Conservation (phyloP, 176 grass and related monocot genomes). For the Guadua angustifolia region DNA sequence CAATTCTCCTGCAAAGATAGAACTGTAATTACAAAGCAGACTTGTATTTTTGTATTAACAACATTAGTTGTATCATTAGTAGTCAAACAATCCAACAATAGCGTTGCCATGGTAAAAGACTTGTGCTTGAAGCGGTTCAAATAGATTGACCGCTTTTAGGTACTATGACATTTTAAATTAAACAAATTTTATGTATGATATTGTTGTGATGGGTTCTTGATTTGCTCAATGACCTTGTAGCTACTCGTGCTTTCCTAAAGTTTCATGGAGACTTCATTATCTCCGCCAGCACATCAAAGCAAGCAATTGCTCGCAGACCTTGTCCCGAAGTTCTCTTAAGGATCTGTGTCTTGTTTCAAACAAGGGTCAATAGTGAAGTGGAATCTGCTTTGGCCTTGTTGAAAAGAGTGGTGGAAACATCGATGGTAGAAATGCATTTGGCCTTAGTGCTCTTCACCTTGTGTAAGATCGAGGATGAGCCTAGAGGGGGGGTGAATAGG, state of each 20-base stretch:
- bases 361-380: slow-evolving; percentile 87
- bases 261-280: slow-evolving; percentile 71
- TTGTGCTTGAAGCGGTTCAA: slow-evolving; percentile 38
- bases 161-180: slow-evolving; percentile 36
- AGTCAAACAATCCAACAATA: slow-evolving; percentile 30
- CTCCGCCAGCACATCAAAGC: slow-evolving; percentile 65
- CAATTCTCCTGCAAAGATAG: slow-evolving; percentile 44
- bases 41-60: slow-evolving; percentile 41
- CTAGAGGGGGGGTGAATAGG: too few relatives aligned
- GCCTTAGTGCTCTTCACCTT: slow-evolving; percentile 92
- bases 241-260: slow-evolving; percentile 31
- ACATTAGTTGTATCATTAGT: slow-evolving; percentile 41
- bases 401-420: slow-evolving; percentile 84
- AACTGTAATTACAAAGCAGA: slow-evolving; percentile 48
- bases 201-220: slow-evolving; percentile 41
- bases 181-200: slow-evolving; percentile 25
- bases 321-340: slow-evolving; percentile 68
- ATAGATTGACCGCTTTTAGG: slow-evolving; percentile 38
- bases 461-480: too few relatives aligned
- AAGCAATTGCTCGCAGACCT: slow-evolving; percentile 58
- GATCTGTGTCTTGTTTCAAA: slow-evolving; percentile 81
- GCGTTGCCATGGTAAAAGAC: slow-evolving; percentile 7
- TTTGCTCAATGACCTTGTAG: slow-evolving; percentile 31
- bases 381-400: slow-evolving; percentile 78
- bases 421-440: slow-evolving; percentile 87